Base-by-base conservation (phyloP, 2,329 filamentous ascomycete genomes). In the Pezicula neosporulosa region DNA sequence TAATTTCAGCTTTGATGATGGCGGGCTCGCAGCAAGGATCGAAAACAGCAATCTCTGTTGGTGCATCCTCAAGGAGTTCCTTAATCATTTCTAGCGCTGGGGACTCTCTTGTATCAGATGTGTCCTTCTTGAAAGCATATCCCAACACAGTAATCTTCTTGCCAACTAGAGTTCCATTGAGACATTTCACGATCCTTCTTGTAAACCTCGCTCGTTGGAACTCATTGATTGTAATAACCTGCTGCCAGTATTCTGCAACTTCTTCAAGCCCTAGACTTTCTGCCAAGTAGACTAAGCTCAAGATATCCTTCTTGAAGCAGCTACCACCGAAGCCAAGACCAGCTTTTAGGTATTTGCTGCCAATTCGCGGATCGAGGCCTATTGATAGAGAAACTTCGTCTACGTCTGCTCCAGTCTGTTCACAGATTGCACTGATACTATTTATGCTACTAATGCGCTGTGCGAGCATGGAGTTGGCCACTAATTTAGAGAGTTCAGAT, bases 391-490 rank as follows among this genome's bases (percentile, higher is more conserved):
- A 78, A 2, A 93, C 79, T 68, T 91, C 86, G 55, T 85, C 78
- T n/a, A 92, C 79, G 60, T 90, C 83, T 12, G 88, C 89, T 15
- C 87, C 87, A 0, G 85, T 87, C 55, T 79, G 79, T 69, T 92
- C 89, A 66, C 89, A 93, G 28, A 93, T 82, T 4, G 87, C 86
- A n/a, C 85, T 87, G 53, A 93, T 80, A 12, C 86, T 85, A 70
- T 92, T 93, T 72, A 93, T 90, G 68, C 84, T 89, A 64, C 83
- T 87, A 62, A 93, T 88, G 47, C 88, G 80, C 70, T 93, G 89
- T 1, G 89, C 89, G 8, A 93, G 76, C 79, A 93, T 84, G 3
- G 87, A 86, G 68, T 93, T 93, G 51, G 88, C 86, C 1, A 86
- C 87, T 0, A 93, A 77, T 71, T 93, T 93, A 49, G 87, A 78